phyloP scores from a whole-genome alignment of 2,329 filamentous ascomycete genomes.

The Aureobasidium sp. region DNA sequence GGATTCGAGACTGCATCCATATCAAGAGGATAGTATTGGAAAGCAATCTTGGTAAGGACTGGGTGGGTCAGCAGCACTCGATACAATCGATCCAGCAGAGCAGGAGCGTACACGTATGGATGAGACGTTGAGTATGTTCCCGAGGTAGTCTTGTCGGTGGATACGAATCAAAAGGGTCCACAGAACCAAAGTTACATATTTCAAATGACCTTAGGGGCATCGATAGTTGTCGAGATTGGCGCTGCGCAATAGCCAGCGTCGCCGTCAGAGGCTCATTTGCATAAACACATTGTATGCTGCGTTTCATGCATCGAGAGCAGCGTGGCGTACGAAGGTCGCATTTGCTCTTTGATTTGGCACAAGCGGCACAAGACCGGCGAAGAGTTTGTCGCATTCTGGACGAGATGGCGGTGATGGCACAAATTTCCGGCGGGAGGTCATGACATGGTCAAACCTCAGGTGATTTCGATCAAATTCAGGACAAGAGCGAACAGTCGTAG shows the following conservation, averaged over 20 bases:
- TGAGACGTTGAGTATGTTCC: not conserved
- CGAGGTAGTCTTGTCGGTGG: constrained; percentile 5
- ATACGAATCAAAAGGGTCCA: constrained; percentile 11
- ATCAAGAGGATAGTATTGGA: constrained; percentile 14
- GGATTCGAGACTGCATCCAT: not conserved
- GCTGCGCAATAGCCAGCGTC: not conserved
- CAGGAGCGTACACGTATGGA: not conserved
- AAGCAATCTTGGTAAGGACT: constrained; percentile 11
- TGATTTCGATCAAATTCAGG: not conserved
- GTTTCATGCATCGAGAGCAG: constrained; percentile 6
- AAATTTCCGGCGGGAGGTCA: not conserved
- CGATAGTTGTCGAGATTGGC: not conserved
- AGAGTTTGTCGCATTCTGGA: constrained; percentile 1
- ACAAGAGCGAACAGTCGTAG: not conserved
- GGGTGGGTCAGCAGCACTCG: not conserved
- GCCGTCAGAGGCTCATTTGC: constrained; percentile 11
- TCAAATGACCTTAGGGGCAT: not conserved
- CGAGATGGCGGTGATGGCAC: not conserved
- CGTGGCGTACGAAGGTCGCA: constrained; percentile 1
- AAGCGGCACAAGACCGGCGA: constrained; percentile 4
- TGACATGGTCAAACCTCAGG: not conserved
- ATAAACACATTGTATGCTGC: not conserved
- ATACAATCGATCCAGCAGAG: not conserved
- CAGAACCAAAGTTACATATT: not conserved
- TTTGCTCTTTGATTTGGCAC: constrained; percentile 8